phyloP scores from a whole-genome alignment of 768 basidiomycete species.

The Austroboletus eburneus region DNA sequence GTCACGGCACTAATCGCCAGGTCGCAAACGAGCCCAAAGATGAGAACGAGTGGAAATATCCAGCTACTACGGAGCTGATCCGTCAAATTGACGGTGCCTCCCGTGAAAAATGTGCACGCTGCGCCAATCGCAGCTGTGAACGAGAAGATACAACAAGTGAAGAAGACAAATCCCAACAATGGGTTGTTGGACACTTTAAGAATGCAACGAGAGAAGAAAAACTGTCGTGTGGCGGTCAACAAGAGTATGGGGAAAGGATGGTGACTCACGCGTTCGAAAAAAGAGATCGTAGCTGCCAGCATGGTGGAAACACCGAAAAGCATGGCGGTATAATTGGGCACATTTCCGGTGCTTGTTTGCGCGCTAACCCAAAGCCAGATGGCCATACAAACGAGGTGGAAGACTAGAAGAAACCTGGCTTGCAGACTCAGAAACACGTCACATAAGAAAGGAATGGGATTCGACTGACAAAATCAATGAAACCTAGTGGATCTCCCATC shows the following conservation, averaged over 20 bases:
- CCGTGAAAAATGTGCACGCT: slow-evolving; percentile 16
- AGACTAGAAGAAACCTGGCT: slow-evolving; percentile 13
- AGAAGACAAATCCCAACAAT: slow-evolving; percentile 9
- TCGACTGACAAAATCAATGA: slow-evolving; percentile 18
- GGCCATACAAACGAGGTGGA: slow-evolving; percentile 14
- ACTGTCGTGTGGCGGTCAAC: slow-evolving; percentile 7
- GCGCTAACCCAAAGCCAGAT: slow-evolving; percentile 20
- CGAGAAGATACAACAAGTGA: slow-evolving; percentile 15
- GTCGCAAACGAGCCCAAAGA: slow-evolving; percentile 18
- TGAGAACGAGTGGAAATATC: slow-evolving; percentile 17
- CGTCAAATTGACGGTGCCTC: background rate
- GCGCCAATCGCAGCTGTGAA: slow-evolving; percentile 22
- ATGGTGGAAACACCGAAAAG: slow-evolving; percentile 19
- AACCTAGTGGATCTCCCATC: slow-evolving; percentile 9
- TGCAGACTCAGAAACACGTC: slow-evolving; percentile 5
- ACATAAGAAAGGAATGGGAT: background rate
- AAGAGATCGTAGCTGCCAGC: slow-evolving; percentile 9
- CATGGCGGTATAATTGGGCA: slow-evolving; percentile 9
- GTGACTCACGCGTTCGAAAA: slow-evolving; percentile 15
- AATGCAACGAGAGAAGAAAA: slow-evolving; percentile 20
- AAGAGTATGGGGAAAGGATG: background rate
- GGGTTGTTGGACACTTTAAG: slow-evolving; percentile 14
- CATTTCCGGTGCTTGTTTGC: background rate
- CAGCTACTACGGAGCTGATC: slow-evolving; percentile 10
- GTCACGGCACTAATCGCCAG: slow-evolving; percentile 9